Conservation (phyloP, 441 rosid species). For the Dalechampia spathulata region DNA sequence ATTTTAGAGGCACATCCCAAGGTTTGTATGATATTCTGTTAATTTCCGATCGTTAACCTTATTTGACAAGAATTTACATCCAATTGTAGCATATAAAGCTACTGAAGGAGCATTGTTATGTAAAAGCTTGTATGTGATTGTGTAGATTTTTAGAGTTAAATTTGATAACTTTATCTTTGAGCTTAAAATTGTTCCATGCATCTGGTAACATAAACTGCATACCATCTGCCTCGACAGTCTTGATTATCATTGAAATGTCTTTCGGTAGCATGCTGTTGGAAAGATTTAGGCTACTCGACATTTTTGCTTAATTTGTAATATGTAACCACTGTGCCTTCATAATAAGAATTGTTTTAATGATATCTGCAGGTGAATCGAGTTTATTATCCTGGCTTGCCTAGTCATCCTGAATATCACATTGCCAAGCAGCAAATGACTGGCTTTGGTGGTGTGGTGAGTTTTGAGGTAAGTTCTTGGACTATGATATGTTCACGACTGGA, state of each 20-base stretch:
- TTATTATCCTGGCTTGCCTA: constrained; percentile 83
- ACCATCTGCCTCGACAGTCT: too few relatives aligned
- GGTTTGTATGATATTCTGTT: constrained; percentile 28
- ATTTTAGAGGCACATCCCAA: constrained; percentile 99
- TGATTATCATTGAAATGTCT: too few relatives aligned
- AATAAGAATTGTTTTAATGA: constrained; percentile 3
- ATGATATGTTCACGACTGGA: too few relatives aligned
- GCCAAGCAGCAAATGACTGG: constrained; percentile 97
- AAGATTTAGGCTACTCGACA: not conserved
- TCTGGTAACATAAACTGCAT: too few relatives aligned
- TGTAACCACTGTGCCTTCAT: not conserved
- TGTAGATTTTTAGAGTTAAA: too few relatives aligned
- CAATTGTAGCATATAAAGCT: not conserved
- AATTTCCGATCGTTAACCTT: not conserved
- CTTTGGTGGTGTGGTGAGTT: constrained; percentile 97
- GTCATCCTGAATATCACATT: constrained; percentile 87
- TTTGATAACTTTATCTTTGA: too few relatives aligned
- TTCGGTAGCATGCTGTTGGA: too few relatives aligned
- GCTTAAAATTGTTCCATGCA: not conserved
- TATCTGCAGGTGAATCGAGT: constrained; percentile 68
- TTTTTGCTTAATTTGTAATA: not conserved
- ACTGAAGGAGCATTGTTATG: not conserved
- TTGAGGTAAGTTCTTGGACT: constrained; percentile 53
- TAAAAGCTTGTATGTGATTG: too few relatives aligned
- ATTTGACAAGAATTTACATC: not conserved